Evolutionary conservation across 148 eudicot genomes (phyloP), one percentile per base, ranked within the genome.

Genomic region (Rhododendron simsii): DNA sequence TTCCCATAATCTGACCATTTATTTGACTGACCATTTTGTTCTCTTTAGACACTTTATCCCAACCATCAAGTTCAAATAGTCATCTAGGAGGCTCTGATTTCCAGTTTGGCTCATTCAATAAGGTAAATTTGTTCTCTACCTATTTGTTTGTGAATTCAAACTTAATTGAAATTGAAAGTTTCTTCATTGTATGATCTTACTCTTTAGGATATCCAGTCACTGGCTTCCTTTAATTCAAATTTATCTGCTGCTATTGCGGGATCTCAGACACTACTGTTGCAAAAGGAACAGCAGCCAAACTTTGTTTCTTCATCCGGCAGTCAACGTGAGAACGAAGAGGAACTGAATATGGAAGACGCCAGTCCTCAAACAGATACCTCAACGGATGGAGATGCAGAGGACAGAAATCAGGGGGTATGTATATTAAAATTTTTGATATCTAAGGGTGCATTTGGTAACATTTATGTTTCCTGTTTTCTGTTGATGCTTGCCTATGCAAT

Each of bases 351-450:
- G 95, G 96, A 91, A 89, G 98, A 93, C 80, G 91, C 91, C 71
- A 93, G 99, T 71, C 95, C 99, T 45, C 91, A 87, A 85, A 91
- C 96, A 5, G 98, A 96, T 89, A 92, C 95, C 82, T 96, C 99
- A 45, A 90, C 95, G 35, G 99, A 96, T 67, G 91, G 88, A 81
- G 92, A 91, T 41, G 86, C 91, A 8, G 98, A 95, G 63, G 99
- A 96, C 79, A 94, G 78, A 91, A 89, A 90, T 84, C 94, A 91
- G 74, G 89, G 78, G 93, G 98, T 95, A 45, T 76, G 87, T 35
- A 51, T 87, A 28, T 87, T 79, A 16, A 37, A 2, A 28, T 10
- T 44, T 53, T 41, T 28, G 15, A 81, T 21, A n/a, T 16, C 75
- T 45, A 50, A 47, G 50, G 50, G 50, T 8, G 50, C 50, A 9